These are phyloP conservation scores for Draba incana DNA, from an alignment of 345 rosid genomes.

Conservation along the genomic window DNA sequence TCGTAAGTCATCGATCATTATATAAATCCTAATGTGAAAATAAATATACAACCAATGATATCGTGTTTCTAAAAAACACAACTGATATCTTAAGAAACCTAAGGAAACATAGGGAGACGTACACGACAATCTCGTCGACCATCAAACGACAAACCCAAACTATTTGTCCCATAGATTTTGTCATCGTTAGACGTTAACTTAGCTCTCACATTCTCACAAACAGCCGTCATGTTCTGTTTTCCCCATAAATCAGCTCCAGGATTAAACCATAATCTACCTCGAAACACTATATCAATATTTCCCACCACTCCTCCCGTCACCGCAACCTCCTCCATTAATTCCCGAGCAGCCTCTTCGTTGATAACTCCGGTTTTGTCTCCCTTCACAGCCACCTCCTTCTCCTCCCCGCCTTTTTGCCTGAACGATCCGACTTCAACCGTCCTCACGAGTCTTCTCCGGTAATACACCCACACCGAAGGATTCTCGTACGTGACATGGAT, in stretches of 20 bases:
- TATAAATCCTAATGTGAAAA: too few relatives aligned
- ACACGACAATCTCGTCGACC: slow-evolving; percentile 33
- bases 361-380: slow-evolving; percentile 26
- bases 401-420: slow-evolving; percentile 12
- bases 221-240: slow-evolving; percentile 33
- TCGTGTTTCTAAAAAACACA: background rate
- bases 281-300: slow-evolving; percentile 14
- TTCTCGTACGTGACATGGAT: slow-evolving; percentile 24
- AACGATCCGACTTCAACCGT: background rate
- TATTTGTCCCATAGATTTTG: background rate
- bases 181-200: slow-evolving; percentile 19
- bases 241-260: slow-evolving; percentile 31
- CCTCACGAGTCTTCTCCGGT: slow-evolving; percentile 15
- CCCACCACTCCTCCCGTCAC: slow-evolving; percentile 13
- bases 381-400: slow-evolving; percentile 18
- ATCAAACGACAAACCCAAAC: slow-evolving; percentile 25
- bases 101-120: slow-evolving; percentile 29
- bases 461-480: slow-evolving; percentile 16
- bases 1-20: too few relatives aligned
- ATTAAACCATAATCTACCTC: slow-evolving; percentile 35
- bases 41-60: background rate
- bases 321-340: slow-evolving; percentile 17
- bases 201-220: slow-evolving; percentile 30
- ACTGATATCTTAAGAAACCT: background rate
- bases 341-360: slow-evolving; percentile 16